Percentiles rank a stretch among this genome's conserved stretches.
Conservation (phyloP, 1,284 basidiomycete genomes). For the Phellopilus nigrolimitatus region DNA sequence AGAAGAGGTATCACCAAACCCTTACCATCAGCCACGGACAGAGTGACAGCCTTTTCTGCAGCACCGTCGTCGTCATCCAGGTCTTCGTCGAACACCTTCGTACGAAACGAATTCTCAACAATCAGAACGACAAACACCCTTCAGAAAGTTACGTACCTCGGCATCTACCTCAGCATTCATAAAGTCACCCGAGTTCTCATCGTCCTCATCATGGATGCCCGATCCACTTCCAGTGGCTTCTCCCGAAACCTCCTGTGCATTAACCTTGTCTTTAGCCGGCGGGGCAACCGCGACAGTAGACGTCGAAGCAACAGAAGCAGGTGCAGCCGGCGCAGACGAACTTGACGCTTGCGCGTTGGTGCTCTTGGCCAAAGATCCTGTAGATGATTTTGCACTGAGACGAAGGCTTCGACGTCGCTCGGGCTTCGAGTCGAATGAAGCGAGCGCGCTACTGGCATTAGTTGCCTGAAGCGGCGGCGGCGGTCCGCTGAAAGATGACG, state of each 20-base stretch:
- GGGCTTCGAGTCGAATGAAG: conserved; percentile 30
- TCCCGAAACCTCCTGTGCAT: conserved; percentile 3
- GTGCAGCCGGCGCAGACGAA: conserved; percentile 23
- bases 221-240: conserved; percentile 47
- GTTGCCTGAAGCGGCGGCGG: conserved; percentile 17
- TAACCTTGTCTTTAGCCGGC: conserved; percentile 20
- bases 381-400: conserved; percentile 60
- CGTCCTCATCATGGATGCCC: conserved; percentile 47
- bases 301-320: conserved; percentile 27
- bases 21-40: conserved; percentile 78
- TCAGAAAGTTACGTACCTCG: conserved; percentile 36
- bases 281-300: conserved; percentile 29
- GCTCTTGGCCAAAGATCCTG: conserved; percentile 23
- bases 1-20: background rate
- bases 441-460: conserved; percentile 25
- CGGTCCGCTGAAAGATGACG: conserved; percentile 19
- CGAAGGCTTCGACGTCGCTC: conserved; percentile 75
- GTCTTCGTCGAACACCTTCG: conserved; percentile 63
- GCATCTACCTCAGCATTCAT: conserved; percentile 80
- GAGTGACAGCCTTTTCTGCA: conserved; percentile 79
- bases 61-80: conserved; percentile 60
- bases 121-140: background rate
- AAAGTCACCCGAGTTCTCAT: conserved; percentile 63
- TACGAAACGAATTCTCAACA: background rate
- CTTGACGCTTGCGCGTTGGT: conserved; percentile 24